Evolutionary conservation across 1,284 basidiomycete species (phyloP).

Genomic region (Tremellales sp.): DNA sequence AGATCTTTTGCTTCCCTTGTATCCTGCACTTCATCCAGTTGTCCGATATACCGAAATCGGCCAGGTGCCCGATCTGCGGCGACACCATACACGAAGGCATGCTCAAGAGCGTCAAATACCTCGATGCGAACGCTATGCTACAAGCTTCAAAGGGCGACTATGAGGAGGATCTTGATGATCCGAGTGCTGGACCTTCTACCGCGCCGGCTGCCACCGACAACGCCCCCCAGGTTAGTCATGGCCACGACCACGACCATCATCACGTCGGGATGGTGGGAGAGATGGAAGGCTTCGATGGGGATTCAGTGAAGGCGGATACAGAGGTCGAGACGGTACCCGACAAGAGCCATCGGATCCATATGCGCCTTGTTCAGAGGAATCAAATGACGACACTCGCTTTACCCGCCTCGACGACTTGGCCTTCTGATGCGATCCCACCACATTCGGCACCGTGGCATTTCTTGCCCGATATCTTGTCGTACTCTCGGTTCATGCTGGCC

Average conservation of each 20-base stretch:
- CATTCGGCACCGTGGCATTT: conserved; percentile 89
- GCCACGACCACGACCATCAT: conserved; percentile 46
- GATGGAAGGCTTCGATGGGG: conserved; percentile 33
- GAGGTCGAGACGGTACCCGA: conserved; percentile 9
- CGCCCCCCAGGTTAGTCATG: conserved; percentile 44
- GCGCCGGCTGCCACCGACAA: conserved; percentile 6
- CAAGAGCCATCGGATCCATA: conserved; percentile 54
- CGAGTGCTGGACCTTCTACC: background rate
- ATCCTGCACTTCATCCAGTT: conserved; percentile 85
- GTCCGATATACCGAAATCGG: conserved; percentile 75
- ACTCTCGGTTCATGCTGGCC: conserved; percentile 93
- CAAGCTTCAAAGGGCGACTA: conserved; percentile 27
- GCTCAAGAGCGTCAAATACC: conserved; percentile 78
- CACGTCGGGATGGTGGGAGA: conserved; percentile 17
- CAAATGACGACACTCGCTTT: conserved; percentile 94
- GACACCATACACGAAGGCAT: conserved; percentile 88
- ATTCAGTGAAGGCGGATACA: background rate
- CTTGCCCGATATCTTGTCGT: conserved; percentile 83
- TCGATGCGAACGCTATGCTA: conserved; percentile 39
- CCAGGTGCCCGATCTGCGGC: conserved; percentile 91
- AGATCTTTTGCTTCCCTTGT: conserved; percentile 88
- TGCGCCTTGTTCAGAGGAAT: conserved; percentile 89
- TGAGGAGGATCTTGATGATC: conserved; percentile 2
- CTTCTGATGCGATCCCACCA: conserved; percentile 81
- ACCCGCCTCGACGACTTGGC: conserved; percentile 87